phyloP scores from a whole-genome alignment of 164 flowering plant species.

The Nelumbo lutea region DNA sequence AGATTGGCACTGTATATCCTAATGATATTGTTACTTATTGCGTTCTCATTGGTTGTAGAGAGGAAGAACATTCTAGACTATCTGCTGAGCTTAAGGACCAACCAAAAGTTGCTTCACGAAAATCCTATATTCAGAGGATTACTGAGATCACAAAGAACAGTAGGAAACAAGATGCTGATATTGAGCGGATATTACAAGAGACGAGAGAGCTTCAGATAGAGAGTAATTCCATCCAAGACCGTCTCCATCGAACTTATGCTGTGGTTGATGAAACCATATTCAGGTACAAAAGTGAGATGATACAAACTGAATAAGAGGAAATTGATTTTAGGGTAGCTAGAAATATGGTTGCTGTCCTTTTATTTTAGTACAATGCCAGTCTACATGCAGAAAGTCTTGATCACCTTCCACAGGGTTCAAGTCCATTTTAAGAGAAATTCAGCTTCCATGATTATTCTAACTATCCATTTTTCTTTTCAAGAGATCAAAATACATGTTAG shows the following conservation, averaged over 20 bases:
- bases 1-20: too few relatives aligned
- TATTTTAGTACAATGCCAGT: background rate
- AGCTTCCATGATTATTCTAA: background rate
- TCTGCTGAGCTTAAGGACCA: conserved; percentile 49
- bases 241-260: conserved; percentile 70
- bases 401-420: background rate
- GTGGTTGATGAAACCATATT: conserved; percentile 67
- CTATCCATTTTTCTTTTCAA: too few relatives aligned
- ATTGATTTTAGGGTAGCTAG: too few relatives aligned
- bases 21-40: too few relatives aligned
- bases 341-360: background rate
- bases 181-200: conserved; percentile 62
- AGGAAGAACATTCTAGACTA: conserved; percentile 54
- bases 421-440: background rate
- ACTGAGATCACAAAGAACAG: conserved; percentile 83
- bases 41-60: conserved; percentile 28
- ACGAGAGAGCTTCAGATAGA: conserved; percentile 82
- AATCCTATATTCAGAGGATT: conserved; percentile 61
- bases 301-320: too few relatives aligned
- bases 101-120: conserved; percentile 52
- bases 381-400: background rate
- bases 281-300: conserved; percentile 35
- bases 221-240: conserved; percentile 73
- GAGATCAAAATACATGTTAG: too few relatives aligned
- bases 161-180: conserved; percentile 73